Evolutionary conservation across 768 basidiomycete genomes (phyloP).

Genomic region (Amanita inopinata): DNA sequence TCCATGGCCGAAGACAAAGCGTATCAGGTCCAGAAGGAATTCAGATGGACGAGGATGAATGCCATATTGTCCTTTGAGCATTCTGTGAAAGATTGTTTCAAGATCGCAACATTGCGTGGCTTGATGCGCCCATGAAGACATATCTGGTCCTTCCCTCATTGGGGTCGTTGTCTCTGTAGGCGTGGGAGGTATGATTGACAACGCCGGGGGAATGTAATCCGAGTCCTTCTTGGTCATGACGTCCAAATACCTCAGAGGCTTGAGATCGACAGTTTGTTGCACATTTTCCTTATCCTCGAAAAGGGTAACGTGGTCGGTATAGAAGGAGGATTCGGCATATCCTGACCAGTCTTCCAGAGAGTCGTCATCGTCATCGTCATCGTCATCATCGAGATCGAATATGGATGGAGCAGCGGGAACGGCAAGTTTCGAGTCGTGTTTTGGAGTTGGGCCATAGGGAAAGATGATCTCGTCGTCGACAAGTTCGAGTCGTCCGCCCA

Average conservation of each 20-base stretch:
- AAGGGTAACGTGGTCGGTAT: background rate
- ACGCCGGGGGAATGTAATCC: background rate
- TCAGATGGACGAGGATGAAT: constrained; percentile 44
- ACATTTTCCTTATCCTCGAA: background rate
- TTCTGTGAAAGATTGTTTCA: constrained; percentile 49
- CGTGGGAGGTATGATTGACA: background rate
- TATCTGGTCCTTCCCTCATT: too few relatives aligned
- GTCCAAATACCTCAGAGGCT: background rate
- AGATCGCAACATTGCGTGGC: constrained; percentile 32
- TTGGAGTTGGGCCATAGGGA: constrained; percentile 33
- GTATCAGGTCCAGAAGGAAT: constrained; percentile 35
- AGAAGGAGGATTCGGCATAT: constrained; percentile 4
- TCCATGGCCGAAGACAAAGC: constrained; percentile 41
- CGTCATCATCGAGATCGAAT: constrained; percentile 13
- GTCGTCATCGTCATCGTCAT: constrained; percentile 13
- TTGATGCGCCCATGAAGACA: constrained; percentile 27
- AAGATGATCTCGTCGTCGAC: constrained; percentile 67
- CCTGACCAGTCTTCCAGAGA: constrained; percentile 4
- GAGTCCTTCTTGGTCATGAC: background rate
- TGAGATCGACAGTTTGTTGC: background rate
- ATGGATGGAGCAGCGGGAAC: constrained; percentile 9
- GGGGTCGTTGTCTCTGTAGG: too few relatives aligned
- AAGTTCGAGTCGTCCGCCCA: constrained; percentile 58
- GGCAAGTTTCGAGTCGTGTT: constrained; percentile 10
- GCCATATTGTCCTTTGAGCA: constrained; percentile 43